Base-by-base conservation (phyloP, 768 basidiomycete species). In the Scleroderma bovista region DNA sequence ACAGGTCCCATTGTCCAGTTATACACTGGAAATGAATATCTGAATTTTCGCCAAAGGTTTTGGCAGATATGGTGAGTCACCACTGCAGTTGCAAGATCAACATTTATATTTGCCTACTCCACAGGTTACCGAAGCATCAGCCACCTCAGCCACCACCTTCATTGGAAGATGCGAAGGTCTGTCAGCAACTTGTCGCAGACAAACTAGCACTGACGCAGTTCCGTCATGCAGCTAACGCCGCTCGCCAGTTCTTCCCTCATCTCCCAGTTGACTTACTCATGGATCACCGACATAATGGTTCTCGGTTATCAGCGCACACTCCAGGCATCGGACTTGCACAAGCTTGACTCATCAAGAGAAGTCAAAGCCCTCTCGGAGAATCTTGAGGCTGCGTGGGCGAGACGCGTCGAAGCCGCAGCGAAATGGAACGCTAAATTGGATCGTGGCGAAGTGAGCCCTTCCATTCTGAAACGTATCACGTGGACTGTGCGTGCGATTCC, bases 291-390 rank as follows among this genome's bases (percentile, higher is more conserved):
- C 13, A 26, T n/a, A 36, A 80, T 40, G 79, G 69, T 72, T 7
- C 68, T 83, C 36, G 86, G 86, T 0, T 88, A 83, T 58, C 83
- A 86, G 59, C 72, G 88, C 24, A 83, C 85, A 1, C 69, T 91
- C 6, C 84, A 86, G 58, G 83, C 83, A 0, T 78, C 83, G 1
- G 88, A 91, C 65, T 65, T 89, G 10, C 88, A 85, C 84, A 80
- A 78, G 59, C 69, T 89, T 53, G 78, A 79, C 48, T 61, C 70
- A 5, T 57, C 71, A 3, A 74, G 75, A 26, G 74, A 81, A 56
- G 70, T 79, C 13, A 75, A 72, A 0, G 51, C 57, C 19, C 70
- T 89, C 24, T 75, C 81, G 2, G 64, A 68, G 12, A 69, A 71
- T 54, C 73, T 90, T 20, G 77, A 87, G 49, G 71, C 64, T 13